Percentiles rank a stretch among this genome's conserved stretches.
Conservation (phyloP, 306 rosid genomes). For the Malus fusca region DNA sequence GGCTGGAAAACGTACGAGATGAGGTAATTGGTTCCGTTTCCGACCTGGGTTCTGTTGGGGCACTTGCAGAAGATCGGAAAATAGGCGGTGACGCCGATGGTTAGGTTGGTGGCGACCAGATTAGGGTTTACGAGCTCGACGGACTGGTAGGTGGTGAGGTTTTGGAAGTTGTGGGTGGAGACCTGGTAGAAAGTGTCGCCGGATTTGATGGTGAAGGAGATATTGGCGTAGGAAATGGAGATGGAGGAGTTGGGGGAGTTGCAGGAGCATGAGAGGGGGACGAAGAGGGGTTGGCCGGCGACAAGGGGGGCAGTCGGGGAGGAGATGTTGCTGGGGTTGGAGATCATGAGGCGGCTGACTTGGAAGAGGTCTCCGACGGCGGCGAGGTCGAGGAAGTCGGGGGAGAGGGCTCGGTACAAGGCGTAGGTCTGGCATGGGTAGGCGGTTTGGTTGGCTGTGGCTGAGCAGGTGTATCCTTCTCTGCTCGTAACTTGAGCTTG, state of each 20-base stretch:
- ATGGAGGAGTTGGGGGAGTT: constrained; percentile 31
- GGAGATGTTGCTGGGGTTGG: constrained; percentile 60
- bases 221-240: constrained; percentile 62
- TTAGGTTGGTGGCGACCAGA: constrained; percentile 34
- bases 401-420: constrained; percentile 49
- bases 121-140: constrained; percentile 56
- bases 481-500: constrained; percentile 31
- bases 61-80: constrained; percentile 85
- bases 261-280: constrained; percentile 76
- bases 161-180: constrained; percentile 36
- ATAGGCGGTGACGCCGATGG: constrained; percentile 33
- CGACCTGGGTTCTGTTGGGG: constrained; percentile 35
- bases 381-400: constrained; percentile 60
- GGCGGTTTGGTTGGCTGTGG: constrained; percentile 19
- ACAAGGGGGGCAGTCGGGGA: constrained; percentile 37
- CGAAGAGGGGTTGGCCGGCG: constrained; percentile 45
- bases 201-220: constrained; percentile 39
- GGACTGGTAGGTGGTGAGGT: constrained; percentile 72
- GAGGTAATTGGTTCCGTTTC: constrained; percentile 20
- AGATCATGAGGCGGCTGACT: constrained; percentile 54
- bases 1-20: constrained; percentile 76
- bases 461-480: constrained; percentile 52
- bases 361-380: constrained; percentile 76
- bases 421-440: constrained; percentile 62
- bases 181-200: constrained; percentile 47